phyloP scores from a whole-genome alignment of 1,139 yeast genomes.

The Blastobotrys buckinghamii region DNA sequence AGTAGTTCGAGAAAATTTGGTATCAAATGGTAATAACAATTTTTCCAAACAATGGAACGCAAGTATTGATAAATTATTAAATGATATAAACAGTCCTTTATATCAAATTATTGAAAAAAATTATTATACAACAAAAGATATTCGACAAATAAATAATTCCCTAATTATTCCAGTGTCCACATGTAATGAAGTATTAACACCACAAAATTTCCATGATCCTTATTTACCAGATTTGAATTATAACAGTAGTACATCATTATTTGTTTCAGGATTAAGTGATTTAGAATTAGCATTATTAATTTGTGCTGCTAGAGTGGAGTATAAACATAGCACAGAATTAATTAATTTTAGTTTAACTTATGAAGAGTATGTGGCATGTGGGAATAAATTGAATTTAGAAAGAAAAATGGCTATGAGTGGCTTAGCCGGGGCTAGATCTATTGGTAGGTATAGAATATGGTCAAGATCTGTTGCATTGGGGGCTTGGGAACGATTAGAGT shows the following conservation, averaged over 20 bases:
- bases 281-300: slow-evolving; percentile 64
- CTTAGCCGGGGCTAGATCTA: background rate
- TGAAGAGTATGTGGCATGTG: slow-evolving; percentile 63
- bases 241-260: slow-evolving; percentile 33
- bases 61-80: slow-evolving; percentile 2
- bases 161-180: slow-evolving; percentile 44
- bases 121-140: slow-evolving; percentile 53
- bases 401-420: slow-evolving; percentile 31
- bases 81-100: slow-evolving; percentile 29
- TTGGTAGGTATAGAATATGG: slow-evolving; percentile 31
- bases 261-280: slow-evolving; percentile 49
- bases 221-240: slow-evolving; percentile 11
- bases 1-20: slow-evolving; percentile 18
- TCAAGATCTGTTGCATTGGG: slow-evolving; percentile 30
- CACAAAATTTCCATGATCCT: background rate
- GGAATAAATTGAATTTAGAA: slow-evolving; percentile 43
- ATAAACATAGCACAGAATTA: slow-evolving; percentile 48
- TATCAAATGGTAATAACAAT: too few species aligned
- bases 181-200: background rate
- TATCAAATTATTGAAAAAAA: slow-evolving; percentile 40
- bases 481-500: slow-evolving; percentile 35
- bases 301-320: slow-evolving; percentile 65
- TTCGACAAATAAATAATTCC: slow-evolving; percentile 48
- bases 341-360: slow-evolving; percentile 69
- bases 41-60: slow-evolving; percentile 2